These are phyloP conservation scores for Xylariales sp. DNA, from an alignment of 2,329 filamentous ascomycete genomes.

Conservation along the genomic window DNA sequence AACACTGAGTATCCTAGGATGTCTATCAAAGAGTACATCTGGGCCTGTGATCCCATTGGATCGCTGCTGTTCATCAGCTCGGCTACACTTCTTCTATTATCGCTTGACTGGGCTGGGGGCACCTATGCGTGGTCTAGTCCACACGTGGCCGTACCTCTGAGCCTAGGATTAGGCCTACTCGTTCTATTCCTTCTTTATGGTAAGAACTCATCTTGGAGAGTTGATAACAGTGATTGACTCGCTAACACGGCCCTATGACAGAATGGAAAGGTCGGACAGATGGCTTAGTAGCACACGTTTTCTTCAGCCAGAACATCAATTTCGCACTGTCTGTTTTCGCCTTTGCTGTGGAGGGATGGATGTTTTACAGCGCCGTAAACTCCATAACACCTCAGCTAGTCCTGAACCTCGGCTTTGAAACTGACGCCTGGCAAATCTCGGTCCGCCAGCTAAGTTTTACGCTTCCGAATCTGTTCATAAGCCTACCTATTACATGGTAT, in stretches of 20 bases:
- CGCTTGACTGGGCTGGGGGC: conserved; percentile 41
- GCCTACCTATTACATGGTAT: conserved; percentile 34
- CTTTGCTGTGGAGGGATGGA: conserved; percentile 55
- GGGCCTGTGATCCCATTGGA: conserved; percentile 45
- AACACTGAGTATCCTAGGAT: conserved; percentile 31
- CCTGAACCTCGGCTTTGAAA: conserved; percentile 44
- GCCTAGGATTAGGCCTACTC: conserved; percentile 36
- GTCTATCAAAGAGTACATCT: conserved; percentile 34
- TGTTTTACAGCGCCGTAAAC: conserved; percentile 51
- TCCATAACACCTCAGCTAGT: conserved; percentile 44
- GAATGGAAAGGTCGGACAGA: conserved; percentile 52
- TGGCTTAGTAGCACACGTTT: conserved; percentile 51
- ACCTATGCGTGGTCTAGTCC: conserved; percentile 34
- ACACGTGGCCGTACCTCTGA: conserved; percentile 35
- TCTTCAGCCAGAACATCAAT: conserved; percentile 49
- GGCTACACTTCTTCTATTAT: conserved; percentile 39
- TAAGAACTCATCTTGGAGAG: conserved; percentile 20
- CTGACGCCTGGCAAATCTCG: conserved; percentile 40
- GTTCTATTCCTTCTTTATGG: conserved; percentile 34
- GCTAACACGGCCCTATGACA: conserved; percentile 15
- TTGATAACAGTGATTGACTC: neutral
- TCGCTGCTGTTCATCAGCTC: conserved; percentile 38
- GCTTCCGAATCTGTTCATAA: conserved; percentile 33
- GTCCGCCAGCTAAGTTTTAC: conserved; percentile 42
- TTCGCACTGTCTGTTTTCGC: conserved; percentile 51